Evolutionary conservation across 2,329 filamentous ascomycete genomes (phyloP).

Genomic region (Alternaria arbusti): DNA sequence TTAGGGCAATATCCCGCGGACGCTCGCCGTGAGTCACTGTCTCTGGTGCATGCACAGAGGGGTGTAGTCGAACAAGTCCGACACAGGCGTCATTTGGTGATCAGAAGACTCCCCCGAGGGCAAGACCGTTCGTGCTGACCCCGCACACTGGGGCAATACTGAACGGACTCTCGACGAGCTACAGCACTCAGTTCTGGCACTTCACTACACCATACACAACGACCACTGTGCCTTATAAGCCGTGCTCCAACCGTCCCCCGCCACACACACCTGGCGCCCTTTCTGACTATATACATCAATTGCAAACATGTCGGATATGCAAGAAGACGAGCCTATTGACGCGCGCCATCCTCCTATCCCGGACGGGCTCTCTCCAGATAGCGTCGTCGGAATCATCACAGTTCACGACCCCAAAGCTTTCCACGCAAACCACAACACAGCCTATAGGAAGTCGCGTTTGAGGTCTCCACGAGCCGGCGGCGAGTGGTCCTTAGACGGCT

Average conservation of each 20-base stretch:
- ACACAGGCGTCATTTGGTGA: background rate
- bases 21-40: background rate
- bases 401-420: conserved; percentile 13
- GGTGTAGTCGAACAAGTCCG: background rate
- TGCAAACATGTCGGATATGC: background rate
- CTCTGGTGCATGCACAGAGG: background rate
- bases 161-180: background rate
- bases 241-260: background rate
- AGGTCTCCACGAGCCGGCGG: background rate
- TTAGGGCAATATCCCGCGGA: background rate
- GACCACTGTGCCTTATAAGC: background rate
- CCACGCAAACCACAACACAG: conserved; percentile 8
- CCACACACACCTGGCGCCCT: background rate
- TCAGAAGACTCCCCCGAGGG: background rate
- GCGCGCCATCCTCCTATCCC: conserved; percentile 11
- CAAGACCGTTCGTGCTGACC: background rate
- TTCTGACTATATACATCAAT: background rate
- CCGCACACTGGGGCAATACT: background rate
- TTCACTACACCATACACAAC: background rate
- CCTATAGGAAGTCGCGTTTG: background rate
- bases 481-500: conserved; percentile 2
- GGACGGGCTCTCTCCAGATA: background rate
- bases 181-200: background rate
- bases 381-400: conserved; percentile 18
- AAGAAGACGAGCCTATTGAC: background rate